Percentiles rank a stretch among this genome's conserved stretches.
phyloP scores from a whole-genome alignment of 768 basidiomycete species.

The Mycena pura region DNA sequence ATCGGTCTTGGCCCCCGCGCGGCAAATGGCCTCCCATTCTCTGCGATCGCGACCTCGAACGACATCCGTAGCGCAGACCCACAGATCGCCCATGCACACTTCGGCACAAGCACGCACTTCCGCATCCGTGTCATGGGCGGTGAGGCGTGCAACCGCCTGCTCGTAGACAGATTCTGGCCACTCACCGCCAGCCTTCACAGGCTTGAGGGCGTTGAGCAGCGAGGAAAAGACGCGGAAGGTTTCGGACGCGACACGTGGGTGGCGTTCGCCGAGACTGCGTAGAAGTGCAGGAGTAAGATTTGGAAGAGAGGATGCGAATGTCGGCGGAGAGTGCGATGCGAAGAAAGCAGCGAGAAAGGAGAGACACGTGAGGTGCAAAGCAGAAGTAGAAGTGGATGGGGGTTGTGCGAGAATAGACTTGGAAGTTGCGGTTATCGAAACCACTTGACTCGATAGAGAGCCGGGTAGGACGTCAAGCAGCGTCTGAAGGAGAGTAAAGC shows the following conservation, averaged over 20 bases:
- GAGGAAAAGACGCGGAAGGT: constrained; percentile 89
- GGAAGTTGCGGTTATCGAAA: constrained; percentile 66
- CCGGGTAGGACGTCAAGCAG: constrained; percentile 85
- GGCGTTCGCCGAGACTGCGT: constrained; percentile 77
- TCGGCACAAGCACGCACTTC: constrained; percentile 88
- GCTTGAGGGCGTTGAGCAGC: constrained; percentile 77
- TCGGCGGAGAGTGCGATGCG: constrained; percentile 64
- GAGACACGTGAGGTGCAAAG: constrained; percentile 82
- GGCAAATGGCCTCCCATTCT: constrained; percentile 85
- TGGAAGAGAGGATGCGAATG: constrained; percentile 67
- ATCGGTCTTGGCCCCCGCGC: constrained; percentile 71
- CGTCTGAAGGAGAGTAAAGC: constrained; percentile 79
- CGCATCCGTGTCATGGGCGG: constrained; percentile 85
- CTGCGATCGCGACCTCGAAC: constrained; percentile 66
- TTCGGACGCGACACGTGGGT: constrained; percentile 88
- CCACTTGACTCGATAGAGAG: constrained; percentile 73
- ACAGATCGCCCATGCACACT: constrained; percentile 83
- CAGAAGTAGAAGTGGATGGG: constrained; percentile 77
- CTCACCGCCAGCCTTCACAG: constrained; percentile 58
- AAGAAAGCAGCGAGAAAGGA: constrained; percentile 89
- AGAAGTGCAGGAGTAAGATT: constrained; percentile 78
- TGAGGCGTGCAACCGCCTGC: constrained; percentile 73
- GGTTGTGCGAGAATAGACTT: constrained; percentile 71
- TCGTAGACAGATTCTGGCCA: constrained; percentile 81
- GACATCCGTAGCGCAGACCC: constrained; percentile 84